Conservation (phyloP, 805 yeast species). For the Candida cerambycidarum region DNA sequence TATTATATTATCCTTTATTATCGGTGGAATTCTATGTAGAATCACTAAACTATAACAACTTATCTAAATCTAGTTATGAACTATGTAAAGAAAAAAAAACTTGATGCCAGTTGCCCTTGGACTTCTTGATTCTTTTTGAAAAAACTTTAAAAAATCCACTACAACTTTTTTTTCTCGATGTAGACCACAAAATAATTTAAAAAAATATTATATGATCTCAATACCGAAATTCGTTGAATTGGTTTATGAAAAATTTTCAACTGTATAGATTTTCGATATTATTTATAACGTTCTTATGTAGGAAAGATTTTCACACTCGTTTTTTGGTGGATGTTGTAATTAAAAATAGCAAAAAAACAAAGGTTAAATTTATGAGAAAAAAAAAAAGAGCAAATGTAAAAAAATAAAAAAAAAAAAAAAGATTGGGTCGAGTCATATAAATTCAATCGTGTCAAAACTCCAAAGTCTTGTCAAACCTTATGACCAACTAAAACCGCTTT, state of each 20-base stretch:
- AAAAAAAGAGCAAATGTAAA: constrained; percentile 6
- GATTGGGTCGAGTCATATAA: too few species aligned
- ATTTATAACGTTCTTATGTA: not conserved
- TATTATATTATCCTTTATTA: too few species aligned
- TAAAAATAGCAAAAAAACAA: constrained; percentile 7
- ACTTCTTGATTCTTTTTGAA: not conserved
- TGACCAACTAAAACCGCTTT: too few species aligned
- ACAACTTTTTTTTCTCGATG: too few species aligned
- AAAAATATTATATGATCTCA: not conserved
- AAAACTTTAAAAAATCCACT: too few species aligned
- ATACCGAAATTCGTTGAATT: not conserved
- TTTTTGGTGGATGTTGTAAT: constrained; percentile 3
- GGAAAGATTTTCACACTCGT: constrained; percentile 3
- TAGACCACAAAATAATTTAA: not conserved
- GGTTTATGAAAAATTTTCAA: not conserved
- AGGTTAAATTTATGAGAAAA: not conserved
- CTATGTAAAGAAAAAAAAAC: too few species aligned
- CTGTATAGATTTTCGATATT: not conserved
- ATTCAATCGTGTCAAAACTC: too few species aligned
- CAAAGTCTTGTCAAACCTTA: too few species aligned
- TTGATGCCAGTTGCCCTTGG: constrained; percentile 2
- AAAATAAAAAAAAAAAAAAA: constrained; percentile 1
- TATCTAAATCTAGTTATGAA: too few species aligned
- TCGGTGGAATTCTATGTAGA: too few species aligned
- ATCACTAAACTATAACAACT: too few species aligned